Base-by-base conservation (phyloP, 768 basidiomycete species). In the Chlorophyllum brunneum region DNA sequence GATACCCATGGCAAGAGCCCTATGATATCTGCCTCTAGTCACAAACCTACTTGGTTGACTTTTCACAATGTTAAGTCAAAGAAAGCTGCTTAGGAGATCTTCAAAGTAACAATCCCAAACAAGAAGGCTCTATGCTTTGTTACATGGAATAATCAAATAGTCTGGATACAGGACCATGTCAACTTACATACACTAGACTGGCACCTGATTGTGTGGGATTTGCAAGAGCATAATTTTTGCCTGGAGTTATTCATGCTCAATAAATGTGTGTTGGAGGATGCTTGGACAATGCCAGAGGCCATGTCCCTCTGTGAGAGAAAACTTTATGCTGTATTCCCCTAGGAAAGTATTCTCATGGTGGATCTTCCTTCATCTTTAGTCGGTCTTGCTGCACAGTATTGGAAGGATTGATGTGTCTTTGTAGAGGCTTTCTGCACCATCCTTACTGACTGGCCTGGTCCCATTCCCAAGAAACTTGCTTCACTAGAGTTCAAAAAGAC, bases 221-320 rank as follows among this genome's bases (percentile, higher is more conserved):
- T 56, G 15, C 57, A 45, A 16, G 54, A 59, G 39, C 48, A 50
- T 36, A 59, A 59, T 34, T 59, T 57, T 24, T 41, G 47, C 7
- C 15, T 57, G 8, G 59, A 59, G 48, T 29, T 59, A 4, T 24
- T 59, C 3, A 45, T 44, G 4, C 24, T 59, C 1, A 53, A 59
- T 42, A 36, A 44, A 10, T 48, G 29, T 20, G 20, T 58, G 20
- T 46, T 45, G 33, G 16, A n/a, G 4, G 33, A 34, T 5, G 4
- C 11, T 13, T 34, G 33, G 33, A n/a, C 33, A 4, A 39, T 38
- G 10, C 27, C 51, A 27, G 41, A 37, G 48, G 31, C 13, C 31
- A 8, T 9, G 2, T 2, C 18, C 0, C 7, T 24, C n/a, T 5
- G 27, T 4, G 7, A 36, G n/a, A 8, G 51, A 7, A 45, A 45